Evolutionary conservation across 1,139 yeast genomes (phyloP).

Genomic region (Yarrowia galli): DNA sequence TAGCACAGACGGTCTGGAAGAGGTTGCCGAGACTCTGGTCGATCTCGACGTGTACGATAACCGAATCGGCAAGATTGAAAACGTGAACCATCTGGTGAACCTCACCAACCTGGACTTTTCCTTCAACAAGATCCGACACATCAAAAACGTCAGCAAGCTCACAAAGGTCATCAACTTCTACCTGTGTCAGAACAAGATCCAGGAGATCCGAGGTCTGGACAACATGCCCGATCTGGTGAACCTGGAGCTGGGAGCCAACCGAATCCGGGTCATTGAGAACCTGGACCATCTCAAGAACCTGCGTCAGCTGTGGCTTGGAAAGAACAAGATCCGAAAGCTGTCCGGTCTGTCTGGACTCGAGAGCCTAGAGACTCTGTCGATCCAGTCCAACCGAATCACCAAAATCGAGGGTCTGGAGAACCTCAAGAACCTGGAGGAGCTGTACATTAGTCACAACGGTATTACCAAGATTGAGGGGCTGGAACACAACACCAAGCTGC

Average conservation of each 20-base stretch:
- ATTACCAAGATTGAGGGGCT: conserved; percentile 77
- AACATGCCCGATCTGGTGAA: conserved; percentile 66
- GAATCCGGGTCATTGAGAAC: conserved; percentile 67
- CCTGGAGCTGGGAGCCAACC: conserved; percentile 92
- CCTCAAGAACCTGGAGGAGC: conserved; percentile 76
- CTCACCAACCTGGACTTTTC: conserved; percentile 77
- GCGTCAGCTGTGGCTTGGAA: conserved; percentile 91
- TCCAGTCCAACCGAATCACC: conserved; percentile 83
- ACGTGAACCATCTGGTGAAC: conserved; percentile 61
- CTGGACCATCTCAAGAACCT: conserved; percentile 62
- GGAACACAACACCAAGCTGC: conserved; percentile 70
- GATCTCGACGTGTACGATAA: conserved; percentile 93
- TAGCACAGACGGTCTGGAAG: conserved; percentile 72
- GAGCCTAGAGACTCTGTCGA: conserved; percentile 78
- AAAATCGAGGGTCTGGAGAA: conserved; percentile 83
- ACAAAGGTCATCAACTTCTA: conserved; percentile 70
- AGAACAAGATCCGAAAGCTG: conserved; percentile 73
- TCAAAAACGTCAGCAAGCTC: conserved; percentile 76
- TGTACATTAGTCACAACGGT: conserved; percentile 88
- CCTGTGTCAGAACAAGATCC: conserved; percentile 88
- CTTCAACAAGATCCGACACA: conserved; percentile 87
- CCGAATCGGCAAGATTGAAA: conserved; percentile 82
- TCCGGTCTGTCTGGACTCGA: conserved; percentile 67
- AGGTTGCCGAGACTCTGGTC: conserved; percentile 64
- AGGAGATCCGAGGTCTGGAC: conserved; percentile 71